Evolutionary conservation across 768 basidiomycete species (phyloP).

Genomic region (Macrocybe gigantea): DNA sequence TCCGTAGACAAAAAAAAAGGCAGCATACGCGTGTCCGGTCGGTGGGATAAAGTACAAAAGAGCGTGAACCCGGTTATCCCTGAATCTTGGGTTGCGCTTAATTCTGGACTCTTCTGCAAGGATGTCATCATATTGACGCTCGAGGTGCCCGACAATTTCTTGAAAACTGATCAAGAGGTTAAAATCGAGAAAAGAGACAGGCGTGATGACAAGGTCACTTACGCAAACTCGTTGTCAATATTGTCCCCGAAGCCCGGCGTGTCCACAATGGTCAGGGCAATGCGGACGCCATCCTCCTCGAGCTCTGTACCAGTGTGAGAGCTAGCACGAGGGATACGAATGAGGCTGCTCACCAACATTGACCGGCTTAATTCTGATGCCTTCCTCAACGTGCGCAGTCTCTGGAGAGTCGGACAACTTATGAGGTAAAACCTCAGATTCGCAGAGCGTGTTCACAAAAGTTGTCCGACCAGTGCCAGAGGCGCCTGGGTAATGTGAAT

Average conservation of each 20-base stretch:
- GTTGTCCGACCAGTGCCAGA: constrained; percentile 97
- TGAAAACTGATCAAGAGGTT: constrained; percentile 62
- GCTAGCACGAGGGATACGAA: constrained; percentile 2
- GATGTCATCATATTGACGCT: constrained; percentile 98
- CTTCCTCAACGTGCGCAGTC: constrained; percentile 89
- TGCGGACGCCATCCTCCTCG: constrained; percentile 97
- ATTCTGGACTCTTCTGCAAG: constrained; percentile 98
- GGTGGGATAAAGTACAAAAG: constrained; percentile 98
- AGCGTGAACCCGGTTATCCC: constrained; percentile 96
- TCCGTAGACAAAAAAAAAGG: neutral
- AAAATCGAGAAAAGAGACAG: constrained; percentile 1
- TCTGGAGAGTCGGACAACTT: constrained; percentile 81
- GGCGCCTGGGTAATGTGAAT: constrained; percentile 55
- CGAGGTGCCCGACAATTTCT: constrained; percentile 94
- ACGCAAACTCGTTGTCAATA: constrained; percentile 99
- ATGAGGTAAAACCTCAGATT: constrained; percentile 87
- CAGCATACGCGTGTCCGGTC: constrained; percentile 89
- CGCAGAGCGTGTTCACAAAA: constrained; percentile 99
- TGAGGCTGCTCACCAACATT: constrained; percentile 69
- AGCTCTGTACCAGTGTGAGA: constrained; percentile 53
- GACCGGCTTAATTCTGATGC: constrained; percentile 90
- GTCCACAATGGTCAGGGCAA: constrained; percentile 96
- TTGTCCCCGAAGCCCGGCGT: constrained; percentile 99
- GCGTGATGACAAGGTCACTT: constrained; percentile 26
- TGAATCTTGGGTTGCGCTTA: constrained; percentile 98